Conservation (phyloP, 202 grass and related monocot genomes). For the Musa balbisiana region DNA sequence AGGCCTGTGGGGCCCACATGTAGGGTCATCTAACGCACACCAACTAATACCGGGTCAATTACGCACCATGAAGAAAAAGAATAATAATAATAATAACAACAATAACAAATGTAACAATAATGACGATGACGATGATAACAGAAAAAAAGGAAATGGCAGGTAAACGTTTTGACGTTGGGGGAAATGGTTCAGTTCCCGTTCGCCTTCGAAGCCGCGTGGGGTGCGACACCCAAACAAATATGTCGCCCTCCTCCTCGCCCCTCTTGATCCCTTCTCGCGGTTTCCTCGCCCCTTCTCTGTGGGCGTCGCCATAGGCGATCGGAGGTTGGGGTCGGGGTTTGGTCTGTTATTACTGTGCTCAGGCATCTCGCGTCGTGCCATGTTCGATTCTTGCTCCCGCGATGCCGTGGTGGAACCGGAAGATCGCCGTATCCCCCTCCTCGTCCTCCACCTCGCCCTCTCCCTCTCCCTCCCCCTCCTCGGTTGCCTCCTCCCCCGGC, state of each 20-base stretch:
- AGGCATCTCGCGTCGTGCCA: background rate
- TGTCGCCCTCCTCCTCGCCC: background rate
- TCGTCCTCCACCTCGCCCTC: constrained; percentile 25
- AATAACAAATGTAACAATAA: too few relatives aligned
- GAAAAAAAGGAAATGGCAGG: background rate
- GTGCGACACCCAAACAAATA: background rate
- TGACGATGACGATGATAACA: background rate
- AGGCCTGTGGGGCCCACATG: too few relatives aligned
- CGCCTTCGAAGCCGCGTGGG: background rate
- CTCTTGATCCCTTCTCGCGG: background rate
- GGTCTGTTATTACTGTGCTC: background rate
- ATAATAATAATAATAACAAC: too few relatives aligned
- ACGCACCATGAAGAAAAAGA: too few relatives aligned
- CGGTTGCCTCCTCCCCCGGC: constrained; percentile 44
- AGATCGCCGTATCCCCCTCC: constrained; percentile 31
- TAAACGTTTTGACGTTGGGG: background rate
- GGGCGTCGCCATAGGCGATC: background rate
- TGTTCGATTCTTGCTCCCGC: constrained; percentile 3
- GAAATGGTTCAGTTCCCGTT: background rate
- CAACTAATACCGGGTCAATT: too few relatives aligned
- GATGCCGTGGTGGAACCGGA: constrained; percentile 66
- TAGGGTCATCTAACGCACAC: too few relatives aligned
- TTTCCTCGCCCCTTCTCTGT: background rate
- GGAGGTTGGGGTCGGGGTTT: background rate
- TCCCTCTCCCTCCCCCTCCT: constrained; percentile 12